phyloP scores from a whole-genome alignment of 1,284 basidiomycete genomes.

The Ceratobasidium sp. region DNA sequence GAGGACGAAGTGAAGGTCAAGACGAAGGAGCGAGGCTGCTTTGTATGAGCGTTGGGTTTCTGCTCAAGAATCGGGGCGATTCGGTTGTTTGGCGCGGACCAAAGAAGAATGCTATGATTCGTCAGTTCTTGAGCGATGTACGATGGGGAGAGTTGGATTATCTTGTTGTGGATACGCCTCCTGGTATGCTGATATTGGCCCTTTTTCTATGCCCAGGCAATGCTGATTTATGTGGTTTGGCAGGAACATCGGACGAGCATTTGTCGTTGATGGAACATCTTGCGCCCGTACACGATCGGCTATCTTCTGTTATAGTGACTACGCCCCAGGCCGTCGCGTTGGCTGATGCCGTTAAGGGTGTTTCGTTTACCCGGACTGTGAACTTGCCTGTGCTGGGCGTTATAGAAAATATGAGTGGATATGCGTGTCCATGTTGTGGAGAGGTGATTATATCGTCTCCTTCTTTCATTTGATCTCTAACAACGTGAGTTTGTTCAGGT shows the following conservation, averaged over 20 bases:
- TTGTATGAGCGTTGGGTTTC: slow-evolving; percentile 97
- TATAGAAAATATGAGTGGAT: slow-evolving; percentile 99
- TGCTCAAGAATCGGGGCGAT: slow-evolving; percentile 91
- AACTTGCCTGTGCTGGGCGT: slow-evolving; percentile 91
- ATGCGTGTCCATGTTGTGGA: slow-evolving; percentile 91
- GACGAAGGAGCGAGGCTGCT: slow-evolving; percentile 79
- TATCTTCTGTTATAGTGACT: slow-evolving; percentile 92
- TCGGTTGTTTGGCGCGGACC: slow-evolving; percentile 98
- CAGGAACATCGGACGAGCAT: slow-evolving; percentile 98
- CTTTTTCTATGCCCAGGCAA: background rate
- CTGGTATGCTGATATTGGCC: slow-evolving; percentile 71
- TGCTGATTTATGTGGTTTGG: slow-evolving; percentile 5
- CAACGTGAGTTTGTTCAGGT: no score
- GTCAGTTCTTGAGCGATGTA: slow-evolving; percentile 97
- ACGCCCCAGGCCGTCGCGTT: slow-evolving; percentile 98
- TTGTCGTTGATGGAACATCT: slow-evolving; percentile 95
- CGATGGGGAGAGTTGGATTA: slow-evolving; percentile 98
- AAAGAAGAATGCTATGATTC: slow-evolving; percentile 99
- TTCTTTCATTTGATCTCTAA: no score
- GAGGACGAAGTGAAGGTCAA: slow-evolving; percentile 58
- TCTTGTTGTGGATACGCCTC: slow-evolving; percentile 96
- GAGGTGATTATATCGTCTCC: no score
- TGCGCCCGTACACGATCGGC: slow-evolving; percentile 78
- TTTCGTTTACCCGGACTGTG: slow-evolving; percentile 93
- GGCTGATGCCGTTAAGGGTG: slow-evolving; percentile 94